A percentile compares a stretch with the other conserved stretches of the same genome.
Conservation (phyloP, 2,329 filamentous ascomycete species). For the Colletotrichum spinosum region DNA sequence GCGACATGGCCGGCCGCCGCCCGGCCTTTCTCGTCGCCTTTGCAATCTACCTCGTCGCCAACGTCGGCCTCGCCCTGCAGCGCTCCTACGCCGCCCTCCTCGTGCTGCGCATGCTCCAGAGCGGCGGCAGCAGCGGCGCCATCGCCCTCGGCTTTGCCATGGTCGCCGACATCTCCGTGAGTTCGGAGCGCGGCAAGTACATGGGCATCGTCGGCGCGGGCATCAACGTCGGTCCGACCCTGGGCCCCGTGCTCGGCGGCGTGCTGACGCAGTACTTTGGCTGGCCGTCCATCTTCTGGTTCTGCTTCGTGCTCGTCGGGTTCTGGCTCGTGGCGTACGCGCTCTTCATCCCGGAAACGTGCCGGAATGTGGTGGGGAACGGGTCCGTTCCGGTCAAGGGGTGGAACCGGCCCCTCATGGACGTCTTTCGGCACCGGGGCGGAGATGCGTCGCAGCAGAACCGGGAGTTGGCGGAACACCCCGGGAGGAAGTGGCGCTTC, state of each 20-base stretch:
- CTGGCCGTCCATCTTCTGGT: constrained; percentile 79
- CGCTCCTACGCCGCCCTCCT: constrained; percentile 68
- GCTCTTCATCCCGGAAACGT: constrained; percentile 69
- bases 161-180: constrained; percentile 77
- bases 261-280: constrained; percentile 71
- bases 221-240: constrained; percentile 65
- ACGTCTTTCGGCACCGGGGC: constrained; percentile 56
- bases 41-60: constrained; percentile 67
- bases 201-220: constrained; percentile 75
- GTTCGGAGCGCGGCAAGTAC: constrained; percentile 77
- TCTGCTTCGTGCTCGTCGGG: constrained; percentile 67
- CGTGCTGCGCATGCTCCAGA: constrained; percentile 72
- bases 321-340: constrained; percentile 65
- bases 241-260: constrained; percentile 73
- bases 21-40: constrained; percentile 71
- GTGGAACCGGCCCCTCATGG: constrained; percentile 69
- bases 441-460: constrained; percentile 28
- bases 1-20: constrained; percentile 70
- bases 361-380: constrained; percentile 70
- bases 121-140: constrained; percentile 73
- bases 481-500: constrained; percentile 58
- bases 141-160: constrained; percentile 79
- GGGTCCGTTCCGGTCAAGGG: constrained; percentile 68
- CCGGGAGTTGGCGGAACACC: constrained; percentile 44
- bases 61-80: constrained; percentile 70